These are phyloP conservation scores for Hyphochytrium catenoides DNA, from an alignment of 352 stramenopile species.

Conservation along the genomic window DNA sequence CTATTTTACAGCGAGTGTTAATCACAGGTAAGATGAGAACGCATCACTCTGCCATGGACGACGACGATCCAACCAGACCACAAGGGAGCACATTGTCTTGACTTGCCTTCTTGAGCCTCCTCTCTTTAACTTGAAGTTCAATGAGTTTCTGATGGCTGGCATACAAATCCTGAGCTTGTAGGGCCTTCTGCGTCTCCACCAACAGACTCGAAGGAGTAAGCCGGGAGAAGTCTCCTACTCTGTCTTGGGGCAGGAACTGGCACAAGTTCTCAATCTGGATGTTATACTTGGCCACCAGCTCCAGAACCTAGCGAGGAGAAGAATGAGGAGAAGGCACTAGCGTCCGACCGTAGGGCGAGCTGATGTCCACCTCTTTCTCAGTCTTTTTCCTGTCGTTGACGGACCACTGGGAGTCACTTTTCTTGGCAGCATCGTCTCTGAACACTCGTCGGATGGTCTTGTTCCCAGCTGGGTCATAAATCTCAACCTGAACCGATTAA, in stretches of 20 bases:
- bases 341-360: slow-evolving; percentile 1
- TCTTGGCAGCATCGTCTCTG: slow-evolving; percentile 6
- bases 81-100: too few relatives aligned
- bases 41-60: too few relatives aligned
- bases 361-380: too few relatives aligned
- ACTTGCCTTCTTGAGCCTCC: too few relatives aligned
- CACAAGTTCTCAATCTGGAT: slow-evolving; percentile 97
- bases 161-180: slow-evolving; percentile 37
- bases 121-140: slow-evolving; percentile 38
- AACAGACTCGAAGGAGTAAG: slow-evolving; percentile 47
- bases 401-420: slow-evolving; percentile 18
- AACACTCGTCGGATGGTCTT: too few relatives aligned
- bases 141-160: slow-evolving; percentile 46
- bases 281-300: slow-evolving; percentile 53
- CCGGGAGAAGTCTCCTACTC: slow-evolving; percentile 67
- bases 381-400: slow-evolving; percentile 19
- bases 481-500: too few relatives aligned
- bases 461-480: too few relatives aligned
- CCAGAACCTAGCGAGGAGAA: slow-evolving; percentile 17
- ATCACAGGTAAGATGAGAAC: too few relatives aligned
- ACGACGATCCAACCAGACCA: too few relatives aligned
- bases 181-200: slow-evolving; percentile 41
- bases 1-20: too few relatives aligned
- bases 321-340: not conserved
- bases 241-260: slow-evolving; percentile 95